A percentile compares a stretch with the other conserved stretches of the same genome.
Evolutionary conservation across 2,329 filamentous ascomycete species (phyloP).

Genomic region (Neopestalotiopsis rosae): DNA sequence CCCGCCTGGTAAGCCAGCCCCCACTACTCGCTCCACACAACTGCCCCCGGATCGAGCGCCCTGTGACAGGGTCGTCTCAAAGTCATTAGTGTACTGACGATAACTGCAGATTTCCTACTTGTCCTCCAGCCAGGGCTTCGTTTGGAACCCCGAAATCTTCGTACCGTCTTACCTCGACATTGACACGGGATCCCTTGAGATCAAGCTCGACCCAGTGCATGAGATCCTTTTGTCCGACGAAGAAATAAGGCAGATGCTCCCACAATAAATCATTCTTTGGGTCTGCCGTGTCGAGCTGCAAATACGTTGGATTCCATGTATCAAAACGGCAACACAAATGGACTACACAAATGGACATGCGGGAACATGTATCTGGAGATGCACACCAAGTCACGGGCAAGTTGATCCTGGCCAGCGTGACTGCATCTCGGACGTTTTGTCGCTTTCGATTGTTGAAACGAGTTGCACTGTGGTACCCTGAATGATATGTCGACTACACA

Average conservation of each 20-base stretch:
- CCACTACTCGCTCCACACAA: background rate
- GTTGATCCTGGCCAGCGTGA: background rate
- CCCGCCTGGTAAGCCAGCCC: slow-evolving; percentile 66
- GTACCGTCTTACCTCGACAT: slow-evolving; percentile 78
- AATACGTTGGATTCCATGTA: no score
- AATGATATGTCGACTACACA: no score
- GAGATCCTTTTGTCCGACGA: slow-evolving; percentile 81
- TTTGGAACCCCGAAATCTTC: slow-evolving; percentile 87
- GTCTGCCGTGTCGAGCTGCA: background rate
- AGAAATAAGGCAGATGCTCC: slow-evolving; percentile 72
- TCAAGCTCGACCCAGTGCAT: slow-evolving; percentile 76
- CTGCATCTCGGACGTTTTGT: background rate
- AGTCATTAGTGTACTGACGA: slow-evolving; percentile 23
- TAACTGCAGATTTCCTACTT: slow-evolving; percentile 74
- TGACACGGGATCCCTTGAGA: slow-evolving; percentile 77
- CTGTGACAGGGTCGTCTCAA: slow-evolving; percentile 2
- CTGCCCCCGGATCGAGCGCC: background rate
- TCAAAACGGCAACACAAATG: background rate
- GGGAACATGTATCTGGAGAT: background rate
- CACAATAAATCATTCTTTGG: slow-evolving; percentile 51
- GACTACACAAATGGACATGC: background rate
- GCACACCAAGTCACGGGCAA: background rate
- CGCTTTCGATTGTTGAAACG: background rate
- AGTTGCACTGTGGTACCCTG: background rate
- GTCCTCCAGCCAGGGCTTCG: slow-evolving; percentile 79